Conservation (phyloP, 345 rosid species). For the Trapa bicornis region DNA sequence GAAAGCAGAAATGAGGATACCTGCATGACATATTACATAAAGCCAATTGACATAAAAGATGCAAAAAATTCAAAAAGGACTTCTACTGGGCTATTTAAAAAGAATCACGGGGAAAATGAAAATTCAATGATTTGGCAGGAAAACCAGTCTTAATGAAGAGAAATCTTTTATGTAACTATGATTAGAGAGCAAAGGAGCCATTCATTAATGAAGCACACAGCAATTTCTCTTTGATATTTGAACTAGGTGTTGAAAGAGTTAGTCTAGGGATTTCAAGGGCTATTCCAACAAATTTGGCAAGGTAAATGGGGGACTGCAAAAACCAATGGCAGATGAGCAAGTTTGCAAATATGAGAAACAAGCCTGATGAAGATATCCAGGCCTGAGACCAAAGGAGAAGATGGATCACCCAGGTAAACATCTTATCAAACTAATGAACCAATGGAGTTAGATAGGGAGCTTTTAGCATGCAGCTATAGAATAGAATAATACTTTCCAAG, state of each 20-base stretch:
- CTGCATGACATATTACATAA: too few relatives aligned
- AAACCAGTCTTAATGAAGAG: not conserved
- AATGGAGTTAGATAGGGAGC: not conserved
- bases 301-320: not conserved
- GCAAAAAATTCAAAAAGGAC: not conserved
- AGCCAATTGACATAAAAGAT: not conserved
- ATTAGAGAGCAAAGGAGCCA: not conserved
- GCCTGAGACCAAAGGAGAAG: not conserved
- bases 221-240: too few relatives aligned
- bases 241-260: too few relatives aligned
- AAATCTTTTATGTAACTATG: not conserved
- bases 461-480: not conserved
- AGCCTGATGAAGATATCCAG: not conserved
- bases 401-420: not conserved
- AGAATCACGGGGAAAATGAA: too few relatives aligned
- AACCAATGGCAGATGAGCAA: not conserved
- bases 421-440: not conserved
- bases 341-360: conserved; percentile 4
- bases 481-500: not conserved
- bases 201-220: too few relatives aligned
- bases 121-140: too few relatives aligned
- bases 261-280: too few relatives aligned
- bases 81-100: not conserved
- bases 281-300: not conserved
- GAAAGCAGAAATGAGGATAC: not conserved